These are phyloP conservation scores for Trichoderma sp. DNA, from an alignment of 2,329 filamentous ascomycete genomes.

Conservation along the genomic window DNA sequence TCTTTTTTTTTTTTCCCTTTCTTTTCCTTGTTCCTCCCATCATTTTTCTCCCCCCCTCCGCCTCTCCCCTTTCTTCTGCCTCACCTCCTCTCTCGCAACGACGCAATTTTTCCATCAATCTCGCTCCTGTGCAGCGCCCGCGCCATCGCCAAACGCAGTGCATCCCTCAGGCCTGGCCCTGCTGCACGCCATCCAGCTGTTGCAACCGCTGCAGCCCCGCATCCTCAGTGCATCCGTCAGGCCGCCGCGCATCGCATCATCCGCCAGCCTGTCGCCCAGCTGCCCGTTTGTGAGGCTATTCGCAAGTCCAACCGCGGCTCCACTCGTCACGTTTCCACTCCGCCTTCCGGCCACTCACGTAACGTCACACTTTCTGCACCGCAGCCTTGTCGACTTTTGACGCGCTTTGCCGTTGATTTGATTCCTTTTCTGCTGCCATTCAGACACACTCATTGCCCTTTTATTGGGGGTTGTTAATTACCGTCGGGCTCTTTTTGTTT, in stretches of 20 bases:
- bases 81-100: constrained; percentile 18
- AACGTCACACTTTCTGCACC: constrained; percentile 21
- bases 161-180: constrained; percentile 34
- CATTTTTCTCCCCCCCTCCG: constrained; percentile 25
- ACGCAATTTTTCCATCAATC: constrained; percentile 39
- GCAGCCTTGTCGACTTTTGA: constrained; percentile 12
- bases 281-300: constrained; percentile 40
- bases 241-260: constrained; percentile 15
- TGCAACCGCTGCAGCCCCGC: constrained; percentile 27
- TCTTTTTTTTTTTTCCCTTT: constrained; percentile 25
- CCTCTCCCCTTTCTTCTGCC: constrained; percentile 26
- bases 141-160: constrained; percentile 37
- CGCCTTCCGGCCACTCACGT: constrained; percentile 26
- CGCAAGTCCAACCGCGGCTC: constrained; percentile 28
- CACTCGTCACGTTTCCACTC: constrained; percentile 19
- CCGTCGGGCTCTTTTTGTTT: not conserved
- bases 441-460: not conserved
- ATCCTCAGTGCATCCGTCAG: constrained; percentile 24
- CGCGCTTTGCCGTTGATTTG: constrained; percentile 3
- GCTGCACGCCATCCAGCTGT: constrained; percentile 30
- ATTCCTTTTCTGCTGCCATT: not conserved
- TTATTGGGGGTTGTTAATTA: not conserved
- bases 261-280: constrained; percentile 24
- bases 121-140: constrained; percentile 32
- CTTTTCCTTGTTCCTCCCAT: constrained; percentile 24